These are phyloP conservation scores for Willaertia magna DNA, from an alignment of 208 protist genomes.

Conservation along the genomic window DNA sequence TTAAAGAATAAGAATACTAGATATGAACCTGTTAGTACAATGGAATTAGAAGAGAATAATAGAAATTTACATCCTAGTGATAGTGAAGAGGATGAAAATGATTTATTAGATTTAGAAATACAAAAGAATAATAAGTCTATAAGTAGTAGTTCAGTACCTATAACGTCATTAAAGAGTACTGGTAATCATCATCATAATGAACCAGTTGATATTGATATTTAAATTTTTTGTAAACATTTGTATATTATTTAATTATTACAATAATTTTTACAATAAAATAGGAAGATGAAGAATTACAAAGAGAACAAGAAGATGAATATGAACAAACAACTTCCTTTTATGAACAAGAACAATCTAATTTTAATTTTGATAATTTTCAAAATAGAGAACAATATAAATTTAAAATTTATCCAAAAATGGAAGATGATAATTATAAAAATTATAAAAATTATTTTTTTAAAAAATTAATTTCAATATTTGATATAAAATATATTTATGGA, in stretches of 20 bases:
- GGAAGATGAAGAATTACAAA: neutral
- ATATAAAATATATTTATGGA: neutral
- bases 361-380: neutral
- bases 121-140: neutral
- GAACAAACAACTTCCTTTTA: neutral
- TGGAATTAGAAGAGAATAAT: too few species aligned
- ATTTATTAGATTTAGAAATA: neutral
- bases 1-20: too few species aligned
- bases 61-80: too few species aligned
- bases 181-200: neutral
- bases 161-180: neutral
- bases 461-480: neutral
- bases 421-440: neutral
- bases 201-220: neutral
- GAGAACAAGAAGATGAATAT: conserved; percentile 3
- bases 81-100: too few species aligned
- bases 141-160: neutral
- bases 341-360: neutral
- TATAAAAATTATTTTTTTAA: neutral
- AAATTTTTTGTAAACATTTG: too few species aligned
- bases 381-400: neutral
- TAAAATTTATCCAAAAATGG: neutral
- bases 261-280: neutral
- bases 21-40: too few species aligned
- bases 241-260: neutral